Evolutionary conservation across 2,329 filamentous ascomycete genomes (phyloP).

Genomic region (Cryphonectria naterciae): DNA sequence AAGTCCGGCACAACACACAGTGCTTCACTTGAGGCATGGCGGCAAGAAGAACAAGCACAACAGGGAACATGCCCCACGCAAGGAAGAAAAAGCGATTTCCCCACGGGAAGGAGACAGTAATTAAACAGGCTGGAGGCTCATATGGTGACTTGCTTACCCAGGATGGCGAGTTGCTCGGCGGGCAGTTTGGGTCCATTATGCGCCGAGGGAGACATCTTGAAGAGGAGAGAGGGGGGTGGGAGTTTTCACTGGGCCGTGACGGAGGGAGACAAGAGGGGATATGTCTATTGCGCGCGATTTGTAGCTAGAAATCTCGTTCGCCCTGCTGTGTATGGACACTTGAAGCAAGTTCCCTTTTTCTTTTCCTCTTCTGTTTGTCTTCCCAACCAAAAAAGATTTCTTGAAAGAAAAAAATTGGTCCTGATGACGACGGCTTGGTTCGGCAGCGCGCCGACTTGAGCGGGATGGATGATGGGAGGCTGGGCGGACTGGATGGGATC

Average conservation of each 20-base stretch:
- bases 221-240: constrained; percentile 1
- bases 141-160: constrained; percentile 61
- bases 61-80: neutral
- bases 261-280: constrained; percentile 11
- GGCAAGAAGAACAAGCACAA: constrained; percentile 14
- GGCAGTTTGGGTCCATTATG: constrained; percentile 66
- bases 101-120: constrained; percentile 22
- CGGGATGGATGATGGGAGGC: neutral
- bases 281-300: constrained; percentile 24
- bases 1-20: constrained; percentile 6
- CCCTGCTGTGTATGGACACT: constrained; percentile 19
- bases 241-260: constrained; percentile 22
- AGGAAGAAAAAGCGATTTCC: neutral
- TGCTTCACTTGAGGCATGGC: constrained; percentile 26
- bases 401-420: neutral
- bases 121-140: constrained; percentile 11
- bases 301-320: constrained; percentile 21
- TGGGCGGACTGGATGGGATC: neutral
- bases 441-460: constrained; percentile 11
- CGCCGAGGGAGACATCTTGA: constrained; percentile 31
- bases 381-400: neutral
- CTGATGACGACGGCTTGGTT: constrained; percentile 10
- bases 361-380: neutral
- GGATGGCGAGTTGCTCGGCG: constrained; percentile 74
- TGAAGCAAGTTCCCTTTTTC: neutral